Conservation (phyloP, 208 protist genomes). For the Entamoeba invadens region DNA sequence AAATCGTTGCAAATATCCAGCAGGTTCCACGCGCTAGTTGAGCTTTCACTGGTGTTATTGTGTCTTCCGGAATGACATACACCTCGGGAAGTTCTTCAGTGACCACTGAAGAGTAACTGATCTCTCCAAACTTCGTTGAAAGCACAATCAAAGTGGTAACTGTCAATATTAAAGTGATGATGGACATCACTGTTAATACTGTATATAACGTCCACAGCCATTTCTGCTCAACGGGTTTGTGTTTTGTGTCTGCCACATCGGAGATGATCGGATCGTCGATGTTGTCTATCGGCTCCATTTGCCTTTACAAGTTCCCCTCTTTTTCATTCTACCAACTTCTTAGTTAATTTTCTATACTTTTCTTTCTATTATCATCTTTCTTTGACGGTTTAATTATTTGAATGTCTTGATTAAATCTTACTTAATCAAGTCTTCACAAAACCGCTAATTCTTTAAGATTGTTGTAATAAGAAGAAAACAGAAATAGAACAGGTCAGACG, state of each 20-base stretch:
- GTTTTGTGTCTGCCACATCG: neutral
- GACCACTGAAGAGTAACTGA: neutral
- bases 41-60: neutral
- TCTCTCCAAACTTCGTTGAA: neutral
- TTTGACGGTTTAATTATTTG: too few relatives aligned
- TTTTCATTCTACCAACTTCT: neutral
- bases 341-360: neutral
- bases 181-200: neutral
- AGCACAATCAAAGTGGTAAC: neutral
- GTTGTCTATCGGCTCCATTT: neutral
- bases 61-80: neutral
- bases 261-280: neutral
- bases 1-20: neutral
- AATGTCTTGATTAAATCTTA: too few relatives aligned
- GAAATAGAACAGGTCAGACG: constrained; percentile 2
- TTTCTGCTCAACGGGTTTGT: neutral
- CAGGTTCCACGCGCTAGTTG: neutral
- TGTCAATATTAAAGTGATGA: neutral
- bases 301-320: neutral
- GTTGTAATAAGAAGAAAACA: too few relatives aligned
- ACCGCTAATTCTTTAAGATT: too few relatives aligned
- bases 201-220: neutral
- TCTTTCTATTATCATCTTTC: neutral
- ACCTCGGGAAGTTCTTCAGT: neutral
- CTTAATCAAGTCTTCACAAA: too few relatives aligned